phyloP scores from a whole-genome alignment of 2,329 filamentous ascomycete genomes.

The Cladophialophora bantiana region DNA sequence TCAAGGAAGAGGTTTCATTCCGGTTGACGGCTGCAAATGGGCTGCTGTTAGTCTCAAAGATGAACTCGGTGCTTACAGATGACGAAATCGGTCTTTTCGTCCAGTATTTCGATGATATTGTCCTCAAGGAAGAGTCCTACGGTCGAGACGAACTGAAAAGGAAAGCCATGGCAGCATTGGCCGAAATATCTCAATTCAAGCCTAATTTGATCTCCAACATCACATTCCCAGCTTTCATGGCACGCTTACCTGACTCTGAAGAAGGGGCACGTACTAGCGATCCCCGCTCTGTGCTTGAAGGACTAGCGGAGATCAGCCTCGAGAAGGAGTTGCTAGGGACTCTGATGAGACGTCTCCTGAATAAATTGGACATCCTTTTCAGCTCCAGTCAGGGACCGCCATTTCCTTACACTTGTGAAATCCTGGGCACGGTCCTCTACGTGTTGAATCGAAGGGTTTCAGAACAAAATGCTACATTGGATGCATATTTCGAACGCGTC shows the following conservation, averaged over 20 bases:
- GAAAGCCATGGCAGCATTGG: conserved; percentile 64
- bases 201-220: conserved; percentile 69
- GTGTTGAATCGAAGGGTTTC: conserved; percentile 55
- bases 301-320: conserved; percentile 68
- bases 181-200: conserved; percentile 68
- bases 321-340: conserved; percentile 70
- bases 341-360: conserved; percentile 67
- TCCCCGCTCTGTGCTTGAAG: conserved; percentile 67
- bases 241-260: conserved; percentile 66
- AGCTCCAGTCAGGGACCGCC: conserved; percentile 56
- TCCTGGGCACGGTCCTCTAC: conserved; percentile 68
- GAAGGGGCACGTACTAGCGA: conserved; percentile 50
- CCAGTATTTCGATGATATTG: conserved; percentile 66
- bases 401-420: conserved; percentile 63
- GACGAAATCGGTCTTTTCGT: conserved; percentile 61
- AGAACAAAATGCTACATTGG: conserved; percentile 41
- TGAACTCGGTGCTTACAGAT: conserved; percentile 58
- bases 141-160: conserved; percentile 65
- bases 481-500: conserved; percentile 59
- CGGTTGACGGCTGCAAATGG: conserved; percentile 57
- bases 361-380: conserved; percentile 66
- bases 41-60: conserved; percentile 54
- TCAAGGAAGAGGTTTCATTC: conserved; percentile 60
- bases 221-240: conserved; percentile 71
- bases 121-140: conserved; percentile 65